Base-by-base conservation (phyloP, 768 basidiomycete species). In the Lactifluus piperatus region DNA sequence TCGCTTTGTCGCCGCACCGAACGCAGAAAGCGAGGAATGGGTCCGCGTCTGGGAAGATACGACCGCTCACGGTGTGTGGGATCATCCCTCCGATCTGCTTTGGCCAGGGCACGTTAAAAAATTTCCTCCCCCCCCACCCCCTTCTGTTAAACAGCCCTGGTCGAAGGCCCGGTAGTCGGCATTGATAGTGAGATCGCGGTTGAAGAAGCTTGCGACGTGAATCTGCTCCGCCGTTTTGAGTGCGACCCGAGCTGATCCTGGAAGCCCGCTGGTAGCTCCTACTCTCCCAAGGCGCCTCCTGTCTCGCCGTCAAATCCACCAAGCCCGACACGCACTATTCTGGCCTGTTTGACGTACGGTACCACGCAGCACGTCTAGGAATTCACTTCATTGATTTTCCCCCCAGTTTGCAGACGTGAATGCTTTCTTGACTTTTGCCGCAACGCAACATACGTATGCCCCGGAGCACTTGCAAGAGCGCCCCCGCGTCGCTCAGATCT, bases 351-450 rank as follows among this genome's bases (percentile, higher is more conserved):
- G 90, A 92, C 70, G 89, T 91, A 66, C 56, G 85, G 63, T 8
- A 5, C 13, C n/a, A 26, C n/a, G n/a, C n/a, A n/a, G n/a, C n/a
- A n/a, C n/a, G n/a, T n/a, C n/a, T n/a, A n/a, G n/a, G n/a, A n/a
- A n/a, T n/a, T n/a, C n/a, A n/a, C n/a, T n/a, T n/a, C 30, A 14
- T 24, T 36, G 30, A 32, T 32, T 30, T 4, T 30, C 30, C 5
- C 20, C 26, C 16, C 64, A 92, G 89, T 91, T 81, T 65, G 84
- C 89, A 18, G 90, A 92, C 68, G 86, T 91, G 11, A 92, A 92
- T 68, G 87, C 90, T n/a, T 92, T 91, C 67, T 71, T 92, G 59
- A 88, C 87, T 3, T 74, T 92, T 47, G 90, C 90, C 10, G 88
- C 90, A 7, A 91, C 87, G 4, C 75, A 84, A 46, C 88, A 91